Base-by-base conservation (phyloP, 1,139 yeast genomes). In the Saccharomyces hybrid region DNA sequence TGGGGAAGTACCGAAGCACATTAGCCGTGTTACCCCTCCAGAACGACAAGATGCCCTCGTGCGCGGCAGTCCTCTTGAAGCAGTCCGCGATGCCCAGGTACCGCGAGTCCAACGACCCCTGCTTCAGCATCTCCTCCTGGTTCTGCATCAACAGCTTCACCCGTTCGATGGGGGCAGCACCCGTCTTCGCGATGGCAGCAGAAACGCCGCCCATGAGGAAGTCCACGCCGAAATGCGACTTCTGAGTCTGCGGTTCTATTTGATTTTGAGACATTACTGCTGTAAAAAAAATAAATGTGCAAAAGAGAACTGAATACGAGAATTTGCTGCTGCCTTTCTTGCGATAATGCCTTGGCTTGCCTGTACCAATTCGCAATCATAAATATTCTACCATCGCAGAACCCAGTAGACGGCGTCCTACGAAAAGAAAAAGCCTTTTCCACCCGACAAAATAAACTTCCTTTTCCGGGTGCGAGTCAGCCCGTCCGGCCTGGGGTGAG, bases 1-100 rank as follows among this genome's bases (percentile, higher is more conserved):
- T 84, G 71, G 90, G 89, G 88, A 84, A 84, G 81, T 84, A 84
- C 76, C 90, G 83, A 74, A 84, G 81, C 63, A 84, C 90, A 78
- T 84, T 84, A 62, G 90, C 90, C 59, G 89, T 82, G 85, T 84
- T 84, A 77, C 90, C 90, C 79, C 89, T 81, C 90, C 90, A 84
- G 81, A 84, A 81, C 58, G 89, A 75, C 59, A 75, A 76, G 58
- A 83, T 67, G 75, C 90, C 90, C 76, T 84, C 90, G 61, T 82
- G 84, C 59, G 81, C 79, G 62, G 84, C 79, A 62, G 89, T 84
- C 73, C 89, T 83, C 67, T 72, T 76, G 85, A 84, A 84, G 74
- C 87, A 82, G 70, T 84, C 89, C 59, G 64, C 73, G 64, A 84
- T 84, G 78, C 90, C 90, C 61, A 72, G 76, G 81, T 84, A 84